A percentile compares a stretch with the other conserved stretches of the same genome.
phyloP scores from a whole-genome alignment of 768 basidiomycete genomes.

The Calocera cornea region DNA sequence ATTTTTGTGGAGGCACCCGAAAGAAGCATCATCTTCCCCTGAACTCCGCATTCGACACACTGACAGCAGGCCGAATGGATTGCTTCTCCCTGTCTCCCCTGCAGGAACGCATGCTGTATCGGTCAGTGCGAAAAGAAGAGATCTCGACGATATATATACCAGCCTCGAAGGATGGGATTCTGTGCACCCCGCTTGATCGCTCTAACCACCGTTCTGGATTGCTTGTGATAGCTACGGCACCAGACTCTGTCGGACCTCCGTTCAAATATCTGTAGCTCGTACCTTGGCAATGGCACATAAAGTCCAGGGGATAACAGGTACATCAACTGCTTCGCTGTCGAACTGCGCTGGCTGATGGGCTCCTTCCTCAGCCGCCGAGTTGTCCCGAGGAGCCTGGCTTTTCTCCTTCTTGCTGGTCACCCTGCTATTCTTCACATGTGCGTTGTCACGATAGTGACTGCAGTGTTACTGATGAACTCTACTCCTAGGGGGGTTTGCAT shows the following conservation, averaged over 20 bases:
- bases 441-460: constrained; percentile 14
- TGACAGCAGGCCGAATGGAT: not conserved
- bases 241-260: not conserved
- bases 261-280: not conserved
- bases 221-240: not conserved
- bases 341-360: not conserved
- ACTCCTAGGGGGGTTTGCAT: constrained; percentile 49
- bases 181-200: not conserved
- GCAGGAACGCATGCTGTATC: not conserved
- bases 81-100: not conserved
- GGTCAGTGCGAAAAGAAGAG: not conserved
- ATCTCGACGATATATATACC: not conserved
- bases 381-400: constrained; percentile 35
- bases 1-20: not conserved
- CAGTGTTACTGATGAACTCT: not conserved
- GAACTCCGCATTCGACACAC: not conserved
- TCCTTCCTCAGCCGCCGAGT: constrained; percentile 21
- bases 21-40: not conserved
- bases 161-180: not conserved
- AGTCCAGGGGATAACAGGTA: not conserved
- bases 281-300: not conserved
- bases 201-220: not conserved
- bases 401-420: constrained; percentile 58
- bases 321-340: not conserved
- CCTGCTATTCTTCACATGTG: constrained; percentile 62